These are phyloP conservation scores for Cronartium ribicola DNA, from an alignment of 1,284 basidiomycete genomes.

Conservation along the genomic window DNA sequence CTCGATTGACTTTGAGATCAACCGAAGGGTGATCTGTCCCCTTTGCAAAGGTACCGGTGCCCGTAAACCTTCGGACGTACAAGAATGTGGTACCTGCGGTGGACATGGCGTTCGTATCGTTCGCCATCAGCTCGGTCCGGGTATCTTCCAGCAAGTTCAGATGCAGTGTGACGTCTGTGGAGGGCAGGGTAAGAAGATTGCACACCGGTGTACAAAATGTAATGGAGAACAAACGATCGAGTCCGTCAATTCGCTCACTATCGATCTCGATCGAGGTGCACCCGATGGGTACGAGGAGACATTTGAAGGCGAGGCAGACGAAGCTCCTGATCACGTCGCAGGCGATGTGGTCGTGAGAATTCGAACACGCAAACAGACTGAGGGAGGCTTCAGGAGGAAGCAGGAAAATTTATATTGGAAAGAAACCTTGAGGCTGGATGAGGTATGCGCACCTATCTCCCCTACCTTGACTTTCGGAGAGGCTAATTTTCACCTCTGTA, in stretches of 20 bases:
- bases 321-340: conserved; percentile 84
- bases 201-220: conserved; percentile 68
- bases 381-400: conserved; percentile 77
- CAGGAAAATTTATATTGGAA: conserved; percentile 82
- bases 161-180: conserved; percentile 61
- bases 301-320: conserved; percentile 88
- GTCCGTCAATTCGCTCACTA: conserved; percentile 61
- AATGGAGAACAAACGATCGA: conserved; percentile 72
- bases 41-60: conserved; percentile 89
- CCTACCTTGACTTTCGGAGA: not conserved
- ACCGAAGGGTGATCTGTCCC: conserved; percentile 81
- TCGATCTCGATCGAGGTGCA: conserved; percentile 78
- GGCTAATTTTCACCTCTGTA: not conserved
- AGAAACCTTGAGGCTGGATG: conserved; percentile 79
- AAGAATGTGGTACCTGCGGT: conserved; percentile 70
- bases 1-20: conserved; percentile 70
- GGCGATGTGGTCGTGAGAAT: conserved; percentile 84
- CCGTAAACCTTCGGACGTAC: conserved; percentile 76
- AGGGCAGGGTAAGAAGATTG: conserved; percentile 74
- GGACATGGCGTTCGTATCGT: conserved; percentile 79
- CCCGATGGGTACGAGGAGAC: conserved; percentile 86
- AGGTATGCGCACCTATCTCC: conserved; percentile 58
- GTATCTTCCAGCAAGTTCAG: conserved; percentile 50
- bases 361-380: conserved; percentile 62
- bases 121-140: conserved; percentile 86